Evolutionary conservation across 1,284 basidiomycete species (phyloP), one percentile per base, ranked within the genome.

Genomic region (Somion occarium): DNA sequence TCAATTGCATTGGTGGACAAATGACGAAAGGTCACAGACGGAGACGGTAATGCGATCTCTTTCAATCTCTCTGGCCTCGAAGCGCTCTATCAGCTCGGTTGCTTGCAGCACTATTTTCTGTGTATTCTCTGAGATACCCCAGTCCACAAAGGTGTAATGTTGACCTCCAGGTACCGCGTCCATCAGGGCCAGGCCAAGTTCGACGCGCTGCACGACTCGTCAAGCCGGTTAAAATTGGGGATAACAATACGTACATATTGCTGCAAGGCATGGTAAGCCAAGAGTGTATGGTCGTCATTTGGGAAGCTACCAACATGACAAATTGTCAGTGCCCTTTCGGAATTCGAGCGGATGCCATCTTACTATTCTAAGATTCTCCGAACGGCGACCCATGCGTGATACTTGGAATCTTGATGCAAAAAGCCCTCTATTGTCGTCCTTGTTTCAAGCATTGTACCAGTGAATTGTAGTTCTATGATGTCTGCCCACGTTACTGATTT

Each of bases 81-180:
- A 79, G 24, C 71, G 62, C 27, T 58, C 56, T 30, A 73, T 59
- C 49, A 82, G 55, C 7, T 69, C 63, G 7, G 59, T 58, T 9
- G 77, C 79, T 52, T 71, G 69, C 19, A 61, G 53, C 3, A 75
- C 65, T 60, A 84, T 75, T n/a, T 59, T 61, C 5, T 49, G 37
- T 0, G 61, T 44, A 55, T 75, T 60, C 25, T 63, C 57, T 48
- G 72, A 64, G 20, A 61, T 59, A 41, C 72, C 67, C 30, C 15
- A 71, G 59, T 83, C 78, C 42, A 84, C 62, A 51, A 76, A 78
- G 22, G 79, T 74, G 42, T 78, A 67, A 54, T 83, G 75, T 1
- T 71, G 70, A 0, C 78, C 80, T 2, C 67, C 54, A 7, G 30
- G 30, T 25, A 70, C 67, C 22, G 70, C 63, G 52, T 74, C 72